phyloP scores from a whole-genome alignment of 805 yeast genomes.

The Candida nitratophila region DNA sequence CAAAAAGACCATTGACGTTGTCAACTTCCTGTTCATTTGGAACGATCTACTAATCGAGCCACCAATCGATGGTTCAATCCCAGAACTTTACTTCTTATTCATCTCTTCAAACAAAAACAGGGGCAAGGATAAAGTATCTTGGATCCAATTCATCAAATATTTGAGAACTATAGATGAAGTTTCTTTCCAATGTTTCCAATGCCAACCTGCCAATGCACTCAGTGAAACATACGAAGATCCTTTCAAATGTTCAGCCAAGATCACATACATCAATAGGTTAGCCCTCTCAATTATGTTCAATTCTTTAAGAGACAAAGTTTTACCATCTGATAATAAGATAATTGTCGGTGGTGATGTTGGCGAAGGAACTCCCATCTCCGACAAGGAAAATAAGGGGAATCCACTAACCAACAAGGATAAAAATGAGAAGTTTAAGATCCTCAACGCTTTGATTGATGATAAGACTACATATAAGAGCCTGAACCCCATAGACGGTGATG shows the following conservation, averaged over 20 bases:
- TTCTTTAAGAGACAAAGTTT: neutral
- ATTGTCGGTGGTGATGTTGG: no score
- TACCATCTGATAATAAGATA: neutral
- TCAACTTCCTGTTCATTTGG: conserved; percentile 25
- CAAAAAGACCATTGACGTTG: conserved; percentile 22
- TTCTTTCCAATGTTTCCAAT: conserved; percentile 15
- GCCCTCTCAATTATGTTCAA: conserved; percentile 12
- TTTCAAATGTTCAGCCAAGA: conserved; percentile 18
- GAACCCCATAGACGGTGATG: neutral
- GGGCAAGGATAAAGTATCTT: conserved; percentile 27
- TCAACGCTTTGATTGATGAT: conserved; percentile 17
- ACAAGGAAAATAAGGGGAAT: no score
- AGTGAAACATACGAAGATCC: conserved; percentile 19
- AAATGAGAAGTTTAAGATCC: conserved; percentile 10
- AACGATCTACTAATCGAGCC: conserved; percentile 19
- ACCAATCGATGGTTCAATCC: conserved; percentile 24
- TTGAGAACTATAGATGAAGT: conserved; percentile 17
- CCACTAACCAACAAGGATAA: conserved; percentile 5
- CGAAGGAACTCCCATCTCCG: no score
- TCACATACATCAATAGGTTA: conserved; percentile 20
- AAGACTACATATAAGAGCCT: conserved; percentile 4
- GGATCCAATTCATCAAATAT: conserved; percentile 25
- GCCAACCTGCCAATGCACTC: conserved; percentile 19
- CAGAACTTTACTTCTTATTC: conserved; percentile 25
- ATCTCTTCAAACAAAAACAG: conserved; percentile 22